Conservation (phyloP, 148 eudicot species). For the Agrostemma githago region DNA sequence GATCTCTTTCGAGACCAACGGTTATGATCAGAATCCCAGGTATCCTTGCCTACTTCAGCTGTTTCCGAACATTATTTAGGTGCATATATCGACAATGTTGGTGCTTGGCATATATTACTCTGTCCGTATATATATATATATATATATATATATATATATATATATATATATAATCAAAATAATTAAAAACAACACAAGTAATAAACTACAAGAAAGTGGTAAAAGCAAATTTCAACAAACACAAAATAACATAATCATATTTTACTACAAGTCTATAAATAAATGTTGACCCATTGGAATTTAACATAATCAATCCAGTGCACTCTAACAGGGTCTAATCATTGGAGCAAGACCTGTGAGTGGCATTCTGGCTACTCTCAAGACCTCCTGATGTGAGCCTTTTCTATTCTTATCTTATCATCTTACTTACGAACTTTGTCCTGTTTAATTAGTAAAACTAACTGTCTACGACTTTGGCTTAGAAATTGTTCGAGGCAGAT, state of each 20-base stretch:
- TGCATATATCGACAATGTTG: slow-evolving; percentile 20
- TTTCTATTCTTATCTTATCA: background rate
- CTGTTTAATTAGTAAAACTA: background rate
- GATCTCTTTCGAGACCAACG: slow-evolving; percentile 64
- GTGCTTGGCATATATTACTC: slow-evolving; percentile 28
- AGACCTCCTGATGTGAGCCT: slow-evolving; percentile 56
- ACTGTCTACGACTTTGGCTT: background rate
- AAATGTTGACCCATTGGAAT: too few species aligned
- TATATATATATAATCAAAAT: too few species aligned
- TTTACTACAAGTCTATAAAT: too few species aligned
- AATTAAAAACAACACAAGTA: too few species aligned
- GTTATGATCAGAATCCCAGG: slow-evolving; percentile 66
- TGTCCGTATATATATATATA: slow-evolving; percentile 25
- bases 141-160: too few species aligned
- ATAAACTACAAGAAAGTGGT: too few species aligned
- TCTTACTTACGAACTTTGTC: background rate
- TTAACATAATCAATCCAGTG: too few species aligned
- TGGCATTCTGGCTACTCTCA: slow-evolving; percentile 55
- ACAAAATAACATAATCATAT: too few species aligned
- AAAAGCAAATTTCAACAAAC: too few species aligned
- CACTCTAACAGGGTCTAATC: slow-evolving; percentile 37
- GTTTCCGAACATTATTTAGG: slow-evolving; percentile 25
- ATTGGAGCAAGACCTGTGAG: slow-evolving; percentile 71
- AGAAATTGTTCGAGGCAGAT: slow-evolving; percentile 86
- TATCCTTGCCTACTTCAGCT: slow-evolving; percentile 45